phyloP scores from a whole-genome alignment of 768 basidiomycete genomes.

The Leccinum variicolor region DNA sequence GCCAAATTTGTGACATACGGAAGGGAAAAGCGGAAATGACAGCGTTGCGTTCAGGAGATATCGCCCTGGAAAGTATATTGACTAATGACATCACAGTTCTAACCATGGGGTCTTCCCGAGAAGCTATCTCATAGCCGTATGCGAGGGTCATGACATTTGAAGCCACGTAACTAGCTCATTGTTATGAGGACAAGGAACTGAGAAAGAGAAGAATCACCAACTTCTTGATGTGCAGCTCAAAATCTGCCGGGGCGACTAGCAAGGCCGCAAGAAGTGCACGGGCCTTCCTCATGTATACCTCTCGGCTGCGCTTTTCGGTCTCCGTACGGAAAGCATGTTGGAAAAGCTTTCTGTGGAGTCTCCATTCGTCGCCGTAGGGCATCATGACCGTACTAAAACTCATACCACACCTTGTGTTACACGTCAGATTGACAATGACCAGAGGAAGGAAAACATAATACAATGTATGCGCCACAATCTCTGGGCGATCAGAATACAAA shows the following conservation, averaged over 20 bases:
- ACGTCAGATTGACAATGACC: background rate
- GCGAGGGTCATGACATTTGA: constrained; percentile 25
- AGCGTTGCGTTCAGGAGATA: constrained; percentile 19
- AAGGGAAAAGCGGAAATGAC: constrained; percentile 22
- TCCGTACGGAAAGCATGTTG: constrained; percentile 27
- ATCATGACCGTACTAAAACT: constrained; percentile 27
- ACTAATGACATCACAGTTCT: constrained; percentile 14
- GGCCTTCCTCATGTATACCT: constrained; percentile 19
- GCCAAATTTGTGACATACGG: constrained; percentile 9
- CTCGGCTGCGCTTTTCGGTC: constrained; percentile 14
- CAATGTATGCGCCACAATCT: constrained; percentile 14
- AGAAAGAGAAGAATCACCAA: background rate
- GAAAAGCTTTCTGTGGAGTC: constrained; percentile 28
- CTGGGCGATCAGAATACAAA: constrained; percentile 28
- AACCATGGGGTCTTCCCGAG: constrained; percentile 22
- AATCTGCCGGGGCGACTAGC: constrained; percentile 20
- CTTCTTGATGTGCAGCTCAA: constrained; percentile 25
- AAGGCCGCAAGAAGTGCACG: constrained; percentile 20
- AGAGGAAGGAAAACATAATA: background rate
- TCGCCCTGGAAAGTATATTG: constrained; percentile 17
- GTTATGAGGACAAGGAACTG: background rate
- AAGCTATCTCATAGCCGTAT: constrained; percentile 22
- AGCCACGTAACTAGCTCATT: constrained; percentile 17
- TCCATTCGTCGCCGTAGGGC: constrained; percentile 31
- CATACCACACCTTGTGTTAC: constrained; percentile 22